A percentile compares a stretch with the other conserved stretches of the same genome.
phyloP scores from a whole-genome alignment of 2,329 filamentous ascomycete genomes.

The Microdochium nivale region DNA sequence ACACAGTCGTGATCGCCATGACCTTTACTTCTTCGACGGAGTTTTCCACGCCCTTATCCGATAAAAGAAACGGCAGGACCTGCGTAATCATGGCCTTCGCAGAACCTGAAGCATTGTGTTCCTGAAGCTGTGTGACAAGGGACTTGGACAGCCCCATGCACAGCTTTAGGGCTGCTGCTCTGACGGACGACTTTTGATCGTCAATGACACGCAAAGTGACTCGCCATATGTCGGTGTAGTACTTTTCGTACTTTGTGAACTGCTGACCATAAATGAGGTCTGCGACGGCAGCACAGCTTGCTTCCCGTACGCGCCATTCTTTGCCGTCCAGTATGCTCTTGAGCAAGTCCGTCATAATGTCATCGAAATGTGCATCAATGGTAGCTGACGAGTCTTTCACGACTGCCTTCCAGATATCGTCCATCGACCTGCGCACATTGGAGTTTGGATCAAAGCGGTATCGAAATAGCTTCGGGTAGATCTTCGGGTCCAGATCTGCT shows the following conservation, averaged over 20 bases:
- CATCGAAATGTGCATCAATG: slow-evolving; percentile 75
- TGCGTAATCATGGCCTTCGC: slow-evolving; percentile 75
- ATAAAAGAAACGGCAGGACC: slow-evolving; percentile 84
- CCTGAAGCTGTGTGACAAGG: slow-evolving; percentile 76
- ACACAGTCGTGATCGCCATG: slow-evolving; percentile 74
- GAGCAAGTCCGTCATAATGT: slow-evolving; percentile 80
- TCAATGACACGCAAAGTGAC: slow-evolving; percentile 86
- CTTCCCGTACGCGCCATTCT: slow-evolving; percentile 90
- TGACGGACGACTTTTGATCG: slow-evolving; percentile 89
- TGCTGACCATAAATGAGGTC: slow-evolving; percentile 79
- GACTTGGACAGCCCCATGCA: slow-evolving; percentile 80
- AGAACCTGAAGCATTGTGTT: slow-evolving; percentile 60
- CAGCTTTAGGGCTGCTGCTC: slow-evolving; percentile 69
- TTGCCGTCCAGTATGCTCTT: slow-evolving; percentile 71
- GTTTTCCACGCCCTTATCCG: slow-evolving; percentile 81
- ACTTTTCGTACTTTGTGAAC: slow-evolving; percentile 69
- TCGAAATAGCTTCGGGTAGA: slow-evolving; percentile 90
- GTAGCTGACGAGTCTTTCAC: slow-evolving; percentile 77
- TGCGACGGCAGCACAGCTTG: slow-evolving; percentile 81
- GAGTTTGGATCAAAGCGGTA: slow-evolving; percentile 93
- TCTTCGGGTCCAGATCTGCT: slow-evolving; percentile 79
- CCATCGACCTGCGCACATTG: slow-evolving; percentile 92
- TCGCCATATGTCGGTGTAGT: slow-evolving; percentile 78
- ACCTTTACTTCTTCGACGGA: slow-evolving; percentile 78
- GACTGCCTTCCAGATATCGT: slow-evolving; percentile 94